Evolutionary conservation across 768 basidiomycete species (phyloP).

Genomic region (Tylopilus felleus): DNA sequence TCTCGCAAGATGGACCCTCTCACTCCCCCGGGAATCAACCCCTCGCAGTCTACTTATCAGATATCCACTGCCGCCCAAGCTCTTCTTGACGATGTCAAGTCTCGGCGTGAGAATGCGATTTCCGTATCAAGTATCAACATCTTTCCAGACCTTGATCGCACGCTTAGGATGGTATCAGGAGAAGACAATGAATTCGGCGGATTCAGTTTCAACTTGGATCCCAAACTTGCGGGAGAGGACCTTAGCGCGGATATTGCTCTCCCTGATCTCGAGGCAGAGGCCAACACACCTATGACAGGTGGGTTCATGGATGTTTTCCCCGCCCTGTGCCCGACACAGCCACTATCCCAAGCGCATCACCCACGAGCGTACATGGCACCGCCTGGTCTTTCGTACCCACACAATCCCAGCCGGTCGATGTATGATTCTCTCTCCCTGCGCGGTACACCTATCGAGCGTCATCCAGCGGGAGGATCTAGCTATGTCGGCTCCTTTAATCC

Average conservation of each 20-base stretch:
- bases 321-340: slow-evolving; percentile 42
- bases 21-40: slow-evolving; percentile 42
- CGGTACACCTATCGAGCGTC: slow-evolving; percentile 43
- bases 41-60: slow-evolving; percentile 61
- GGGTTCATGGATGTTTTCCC: slow-evolving; percentile 72
- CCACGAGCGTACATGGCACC: slow-evolving; percentile 42
- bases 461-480: slow-evolving; percentile 43
- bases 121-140: slow-evolving; percentile 48
- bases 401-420: slow-evolving; percentile 46
- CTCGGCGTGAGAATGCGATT: slow-evolving; percentile 59
- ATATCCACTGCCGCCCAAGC: slow-evolving; percentile 85
- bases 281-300: slow-evolving; percentile 58
- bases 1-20: slow-evolving; percentile 50
- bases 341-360: slow-evolving; percentile 19
- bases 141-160: slow-evolving; percentile 89
- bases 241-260: slow-evolving; percentile 41
- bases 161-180: slow-evolving; percentile 65
- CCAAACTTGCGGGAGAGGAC: slow-evolving; percentile 56
- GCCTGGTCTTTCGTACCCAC: slow-evolving; percentile 52
- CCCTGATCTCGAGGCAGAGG: slow-evolving; percentile 45
- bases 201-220: slow-evolving; percentile 87
- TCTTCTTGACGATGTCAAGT: slow-evolving; percentile 78
- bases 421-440: slow-evolving; percentile 51
- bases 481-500: slow-evolving; percentile 82
- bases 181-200: slow-evolving; percentile 60